Evolutionary conservation across 2,329 filamentous ascomycete genomes (phyloP).

Genomic region (Hypoxylon sp.): DNA sequence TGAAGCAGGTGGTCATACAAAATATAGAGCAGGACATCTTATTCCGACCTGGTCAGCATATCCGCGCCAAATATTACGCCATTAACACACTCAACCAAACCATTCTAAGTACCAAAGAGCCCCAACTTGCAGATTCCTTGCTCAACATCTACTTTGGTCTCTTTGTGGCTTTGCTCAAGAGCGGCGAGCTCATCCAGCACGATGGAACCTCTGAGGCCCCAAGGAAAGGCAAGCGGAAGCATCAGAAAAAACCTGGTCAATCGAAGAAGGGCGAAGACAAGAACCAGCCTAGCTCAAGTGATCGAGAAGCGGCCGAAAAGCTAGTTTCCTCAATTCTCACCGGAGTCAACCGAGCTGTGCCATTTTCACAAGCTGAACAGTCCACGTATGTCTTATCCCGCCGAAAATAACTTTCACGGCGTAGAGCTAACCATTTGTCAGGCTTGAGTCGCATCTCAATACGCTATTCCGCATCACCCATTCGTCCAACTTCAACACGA

Average conservation of each 20-base stretch:
- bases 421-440: constrained; percentile 47
- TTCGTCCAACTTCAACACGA: constrained; percentile 98
- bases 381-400: constrained; percentile 63
- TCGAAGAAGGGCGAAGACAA: constrained; percentile 49
- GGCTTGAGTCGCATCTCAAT: constrained; percentile 86
- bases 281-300: constrained; percentile 46
- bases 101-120: constrained; percentile 84
- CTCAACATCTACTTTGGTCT: constrained; percentile 91
- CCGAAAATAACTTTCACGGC: neutral
- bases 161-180: constrained; percentile 84
- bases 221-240: constrained; percentile 54
- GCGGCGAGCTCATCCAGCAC: constrained; percentile 52
- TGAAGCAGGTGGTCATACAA: constrained; percentile 89
- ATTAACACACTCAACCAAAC: constrained; percentile 98
- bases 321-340: constrained; percentile 90
- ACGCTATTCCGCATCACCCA: constrained; percentile 96
- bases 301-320: constrained; percentile 84
- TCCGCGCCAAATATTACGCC: constrained; percentile 92
- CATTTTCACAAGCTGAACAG: constrained; percentile 85
- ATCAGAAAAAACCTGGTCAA: constrained; percentile 57
- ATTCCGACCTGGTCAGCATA: constrained; percentile 84
- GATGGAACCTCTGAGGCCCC: constrained; percentile 50
- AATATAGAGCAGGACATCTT: constrained; percentile 88
- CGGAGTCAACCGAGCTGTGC: constrained; percentile 94
- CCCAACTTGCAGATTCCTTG: constrained; percentile 79